Conservation (phyloP, 805 yeast genomes). For the Candida loeiensis region DNA sequence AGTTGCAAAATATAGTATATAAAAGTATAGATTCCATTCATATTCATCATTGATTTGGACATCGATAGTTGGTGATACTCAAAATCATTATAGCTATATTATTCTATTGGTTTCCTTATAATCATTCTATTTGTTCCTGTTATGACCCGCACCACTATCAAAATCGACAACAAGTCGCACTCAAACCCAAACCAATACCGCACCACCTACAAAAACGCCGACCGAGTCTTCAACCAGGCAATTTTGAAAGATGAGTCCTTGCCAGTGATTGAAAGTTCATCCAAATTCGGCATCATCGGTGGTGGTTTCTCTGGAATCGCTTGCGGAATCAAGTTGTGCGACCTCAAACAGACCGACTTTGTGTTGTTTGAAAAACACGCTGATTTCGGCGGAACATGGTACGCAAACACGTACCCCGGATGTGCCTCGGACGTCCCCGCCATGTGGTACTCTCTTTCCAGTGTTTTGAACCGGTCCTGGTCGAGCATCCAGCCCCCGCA, state of each 20-base stretch:
- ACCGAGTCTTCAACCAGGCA: slow-evolving; percentile 18
- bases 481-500: slow-evolving; percentile 39
- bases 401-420: slow-evolving; percentile 44
- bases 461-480: slow-evolving; percentile 36
- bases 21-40: too few relatives aligned
- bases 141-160: slow-evolving; percentile 6
- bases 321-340: slow-evolving; percentile 25
- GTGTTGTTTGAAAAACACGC: slow-evolving; percentile 37
- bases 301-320: slow-evolving; percentile 41
- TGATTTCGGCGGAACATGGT: slow-evolving; percentile 44
- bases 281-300: slow-evolving; percentile 37
- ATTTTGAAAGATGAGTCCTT: slow-evolving; percentile 18
- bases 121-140: background rate
- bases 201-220: slow-evolving; percentile 25
- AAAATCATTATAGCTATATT: too few relatives aligned
- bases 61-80: too few relatives aligned
- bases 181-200: slow-evolving; percentile 29
- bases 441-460: slow-evolving; percentile 35
- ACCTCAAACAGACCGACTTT: slow-evolving; percentile 28
- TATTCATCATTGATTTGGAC: too few relatives aligned
- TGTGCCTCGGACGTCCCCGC: slow-evolving; percentile 46
- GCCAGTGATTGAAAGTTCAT: slow-evolving; percentile 20
- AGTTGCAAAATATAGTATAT: too few relatives aligned
- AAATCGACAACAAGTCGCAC: slow-evolving; percentile 24
- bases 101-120: too few relatives aligned